These are phyloP conservation scores for Cupressus sempervirens DNA, from an alignment of 75 land plant genomes.

Conservation along the genomic window DNA sequence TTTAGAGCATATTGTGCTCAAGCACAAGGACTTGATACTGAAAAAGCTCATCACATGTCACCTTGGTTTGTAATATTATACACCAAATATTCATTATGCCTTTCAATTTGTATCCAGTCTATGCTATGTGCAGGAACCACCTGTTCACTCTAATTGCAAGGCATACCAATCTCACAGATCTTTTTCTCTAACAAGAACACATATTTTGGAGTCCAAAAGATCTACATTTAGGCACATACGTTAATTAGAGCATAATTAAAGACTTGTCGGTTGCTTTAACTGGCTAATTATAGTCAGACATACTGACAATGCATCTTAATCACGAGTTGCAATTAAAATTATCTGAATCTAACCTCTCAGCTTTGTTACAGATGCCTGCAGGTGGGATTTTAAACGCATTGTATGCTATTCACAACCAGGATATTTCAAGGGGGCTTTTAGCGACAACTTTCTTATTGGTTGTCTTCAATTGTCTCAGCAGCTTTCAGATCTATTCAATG, in stretches of 20 bases:
- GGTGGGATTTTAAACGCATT: constrained; percentile 42
- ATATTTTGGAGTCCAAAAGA: background rate
- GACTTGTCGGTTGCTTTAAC: background rate
- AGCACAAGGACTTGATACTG: background rate
- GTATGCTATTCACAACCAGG: constrained; percentile 31
- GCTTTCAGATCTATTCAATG: constrained; percentile 71
- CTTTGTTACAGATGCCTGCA: constrained; percentile 32
- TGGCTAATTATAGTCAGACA: background rate
- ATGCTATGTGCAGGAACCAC: background rate
- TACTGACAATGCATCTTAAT: background rate
- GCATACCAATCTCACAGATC: background rate
- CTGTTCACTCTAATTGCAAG: background rate
- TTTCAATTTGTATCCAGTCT: background rate
- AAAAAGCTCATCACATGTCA: background rate
- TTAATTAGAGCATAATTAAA: background rate
- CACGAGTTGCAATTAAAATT: background rate
- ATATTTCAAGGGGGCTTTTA: constrained; percentile 29
- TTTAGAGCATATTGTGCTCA: background rate
- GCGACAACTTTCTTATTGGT: constrained; percentile 53
- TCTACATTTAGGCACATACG: background rate
- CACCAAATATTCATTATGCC: background rate
- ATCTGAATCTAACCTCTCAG: background rate
- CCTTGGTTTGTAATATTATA: background rate
- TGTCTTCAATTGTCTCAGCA: constrained; percentile 49
- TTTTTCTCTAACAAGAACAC: background rate